phyloP scores from a whole-genome alignment of 352 stramenopile genomes.

The Salisapilia sapeloensis region DNA sequence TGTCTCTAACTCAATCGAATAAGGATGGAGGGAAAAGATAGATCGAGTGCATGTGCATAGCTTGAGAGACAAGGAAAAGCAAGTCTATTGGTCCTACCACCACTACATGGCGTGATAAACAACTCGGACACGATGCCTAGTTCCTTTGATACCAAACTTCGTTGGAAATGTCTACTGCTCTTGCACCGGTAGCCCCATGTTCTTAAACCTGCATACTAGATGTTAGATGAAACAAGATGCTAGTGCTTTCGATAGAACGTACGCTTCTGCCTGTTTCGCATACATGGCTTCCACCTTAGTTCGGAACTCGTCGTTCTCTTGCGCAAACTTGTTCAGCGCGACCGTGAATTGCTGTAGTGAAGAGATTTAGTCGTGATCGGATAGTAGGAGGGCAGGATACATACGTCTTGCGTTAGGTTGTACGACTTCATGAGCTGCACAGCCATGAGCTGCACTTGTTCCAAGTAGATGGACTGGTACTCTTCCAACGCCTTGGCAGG shows the following conservation, averaged over 20 bases:
- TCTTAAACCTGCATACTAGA: too few species aligned
- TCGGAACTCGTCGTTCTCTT: slow-evolving; percentile 40
- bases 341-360: slow-evolving; percentile 32
- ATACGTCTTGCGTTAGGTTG: slow-evolving; percentile 41
- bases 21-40: slow-evolving; percentile 9
- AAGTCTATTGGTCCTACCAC: too few species aligned
- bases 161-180: too few species aligned
- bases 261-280: slow-evolving; percentile 43
- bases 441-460: slow-evolving; percentile 56
- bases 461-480: slow-evolving; percentile 55
- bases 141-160: too few species aligned
- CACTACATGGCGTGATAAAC: too few species aligned
- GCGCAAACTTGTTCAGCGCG: slow-evolving; percentile 50
- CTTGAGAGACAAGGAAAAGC: too few species aligned
- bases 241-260: too few species aligned
- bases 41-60: too few species aligned
- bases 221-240: too few species aligned
- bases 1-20: slow-evolving; percentile 43
- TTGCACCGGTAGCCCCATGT: too few species aligned
- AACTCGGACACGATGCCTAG: too few species aligned
- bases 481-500: slow-evolving; percentile 48
- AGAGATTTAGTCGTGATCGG: not conserved
- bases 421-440: slow-evolving; percentile 44
- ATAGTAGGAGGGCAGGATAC: not conserved
- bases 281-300: slow-evolving; percentile 59